Evolutionary conservation across 495 filamentous ascomycete species (phyloP), one percentile per base, ranked within the genome.

Genomic region (Pseudoneurospora amorphoporcata): DNA sequence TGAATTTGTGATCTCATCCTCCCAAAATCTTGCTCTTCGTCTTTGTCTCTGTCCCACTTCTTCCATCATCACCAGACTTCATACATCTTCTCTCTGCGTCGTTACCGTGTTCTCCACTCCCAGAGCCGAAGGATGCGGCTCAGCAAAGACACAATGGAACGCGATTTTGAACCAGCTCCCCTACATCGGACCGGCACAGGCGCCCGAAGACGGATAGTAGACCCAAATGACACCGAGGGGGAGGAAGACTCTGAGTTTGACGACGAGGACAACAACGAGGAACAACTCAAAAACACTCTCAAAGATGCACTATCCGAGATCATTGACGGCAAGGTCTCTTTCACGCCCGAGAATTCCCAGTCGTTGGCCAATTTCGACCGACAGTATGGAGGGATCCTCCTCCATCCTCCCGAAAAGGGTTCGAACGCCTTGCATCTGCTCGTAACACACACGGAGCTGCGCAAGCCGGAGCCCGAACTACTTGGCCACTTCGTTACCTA

Each of bases 401-500:
- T 43, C 14, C 3, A 4, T 7, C 6, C 41, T 43, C 41, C 41
- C 4, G 41, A 43, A 43, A 7, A 4, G 41, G 41, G 41, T 17
- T 2, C 3, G 6, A 43, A 43, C 6, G 70, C 5, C 17, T 61
- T 71, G 70, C 70, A 71, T 39, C 37, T 71, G 4, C 45, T 71
- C 6, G 35, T 71, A 23, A 40, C 14, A 23, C 29, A 45, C 9
- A 16, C 23, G 19, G 70, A 71, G 3, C 47, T 71, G 53, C 70
- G 17, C 70, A 65, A 19, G 37, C 42, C 39, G 35, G 71, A 71
- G 17, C 39, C 72, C n/a, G 71, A 69, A 12, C 71, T 73, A 68
- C 71, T 73, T 35, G 65, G 74, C 42, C 43, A 70, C 8, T 72
- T 79, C 12, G 74, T 79, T 38, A 72, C 43, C 23, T 65, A 68